A percentile compares a stretch with the other conserved stretches of the same genome.
Conservation (phyloP, 1,139 yeast species). For the Scheffersomyces segobiensis region DNA sequence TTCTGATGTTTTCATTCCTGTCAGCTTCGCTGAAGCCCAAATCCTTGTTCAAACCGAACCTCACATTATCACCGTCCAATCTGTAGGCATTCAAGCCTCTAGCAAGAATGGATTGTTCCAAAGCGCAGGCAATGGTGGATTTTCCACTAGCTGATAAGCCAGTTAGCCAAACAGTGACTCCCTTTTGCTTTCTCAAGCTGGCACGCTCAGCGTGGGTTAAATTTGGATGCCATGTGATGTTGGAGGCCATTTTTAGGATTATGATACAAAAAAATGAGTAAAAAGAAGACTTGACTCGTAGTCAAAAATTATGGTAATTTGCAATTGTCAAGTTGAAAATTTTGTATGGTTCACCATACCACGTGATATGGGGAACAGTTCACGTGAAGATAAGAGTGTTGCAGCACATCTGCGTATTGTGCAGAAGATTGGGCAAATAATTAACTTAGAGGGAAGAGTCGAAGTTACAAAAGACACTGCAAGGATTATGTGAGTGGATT, state of each 20-base stretch:
- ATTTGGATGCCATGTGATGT: conserved; percentile 94
- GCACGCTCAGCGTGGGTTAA: conserved; percentile 81
- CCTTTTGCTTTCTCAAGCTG: conserved; percentile 71
- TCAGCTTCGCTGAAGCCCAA: conserved; percentile 89
- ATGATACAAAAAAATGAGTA: neutral
- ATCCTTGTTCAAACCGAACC: conserved; percentile 93
- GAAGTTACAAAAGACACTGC: neutral
- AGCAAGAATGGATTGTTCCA: conserved; percentile 77
- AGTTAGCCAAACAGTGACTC: conserved; percentile 92
- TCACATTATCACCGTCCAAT: conserved; percentile 90
- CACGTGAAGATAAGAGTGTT: conserved; percentile 4
- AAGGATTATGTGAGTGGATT: neutral
- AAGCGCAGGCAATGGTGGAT: conserved; percentile 91
- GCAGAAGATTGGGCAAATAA: neutral
- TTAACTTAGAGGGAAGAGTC: neutral
- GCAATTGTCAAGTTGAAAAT: neutral
- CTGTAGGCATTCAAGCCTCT: conserved; percentile 75
- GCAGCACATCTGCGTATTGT: neutral
- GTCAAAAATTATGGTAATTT: neutral
- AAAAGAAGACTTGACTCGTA: neutral
- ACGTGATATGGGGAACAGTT: conserved; percentile 1
- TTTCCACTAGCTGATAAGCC: conserved; percentile 96
- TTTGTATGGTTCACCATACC: neutral
- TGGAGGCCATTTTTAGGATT: conserved; percentile 69
- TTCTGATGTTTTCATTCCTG: conserved; percentile 90